These are phyloP conservation scores for Lathyrus aphaca DNA, from an alignment of 306 rosid species.

Conservation along the genomic window DNA sequence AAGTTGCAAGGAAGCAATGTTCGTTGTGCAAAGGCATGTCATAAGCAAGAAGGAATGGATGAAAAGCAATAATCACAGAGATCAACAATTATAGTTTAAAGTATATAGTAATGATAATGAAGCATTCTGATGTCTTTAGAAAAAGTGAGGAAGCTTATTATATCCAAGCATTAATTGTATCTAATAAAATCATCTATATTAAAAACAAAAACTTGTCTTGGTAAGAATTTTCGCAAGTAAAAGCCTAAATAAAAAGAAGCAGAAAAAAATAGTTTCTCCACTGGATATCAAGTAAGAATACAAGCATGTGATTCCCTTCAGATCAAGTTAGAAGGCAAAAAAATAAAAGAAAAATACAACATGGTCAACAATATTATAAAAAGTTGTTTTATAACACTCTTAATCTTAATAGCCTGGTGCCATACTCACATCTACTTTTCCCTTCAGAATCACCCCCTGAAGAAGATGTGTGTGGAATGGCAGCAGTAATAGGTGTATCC, in stretches of 20 bases:
- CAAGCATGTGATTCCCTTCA: slow-evolving; percentile 4
- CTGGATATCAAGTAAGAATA: slow-evolving; percentile 6
- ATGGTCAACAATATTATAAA: not conserved
- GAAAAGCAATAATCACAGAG: slow-evolving; percentile 9
- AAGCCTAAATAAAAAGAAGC: not conserved
- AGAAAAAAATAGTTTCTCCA: not conserved
- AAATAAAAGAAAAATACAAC: slow-evolving; percentile 6
- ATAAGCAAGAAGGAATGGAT: slow-evolving; percentile 19
- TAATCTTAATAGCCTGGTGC: slow-evolving; percentile 33
- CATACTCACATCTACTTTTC: slow-evolving; percentile 81
- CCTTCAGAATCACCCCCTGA: slow-evolving; percentile 98
- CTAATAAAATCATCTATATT: slow-evolving; percentile 1
- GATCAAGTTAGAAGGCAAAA: slow-evolving; percentile 16
- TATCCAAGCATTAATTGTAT: slow-evolving; percentile 5
- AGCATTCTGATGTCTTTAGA: not conserved
- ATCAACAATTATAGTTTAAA: slow-evolving; percentile 1
- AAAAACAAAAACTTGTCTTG: not conserved
- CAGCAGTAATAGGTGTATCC: slow-evolving; percentile 65
- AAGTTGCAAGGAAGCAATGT: not conserved
- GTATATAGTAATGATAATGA: slow-evolving; percentile 7
- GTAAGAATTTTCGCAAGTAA: slow-evolving; percentile 5
- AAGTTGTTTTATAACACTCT: slow-evolving; percentile 27
- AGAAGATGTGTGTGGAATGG: slow-evolving; percentile 67
- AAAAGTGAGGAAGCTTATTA: not conserved
- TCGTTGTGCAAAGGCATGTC: not conserved